Percentiles rank a stretch among this genome's conserved stretches.
phyloP scores from a whole-genome alignment of 768 basidiomycete genomes.

The Rickenella mellea region DNA sequence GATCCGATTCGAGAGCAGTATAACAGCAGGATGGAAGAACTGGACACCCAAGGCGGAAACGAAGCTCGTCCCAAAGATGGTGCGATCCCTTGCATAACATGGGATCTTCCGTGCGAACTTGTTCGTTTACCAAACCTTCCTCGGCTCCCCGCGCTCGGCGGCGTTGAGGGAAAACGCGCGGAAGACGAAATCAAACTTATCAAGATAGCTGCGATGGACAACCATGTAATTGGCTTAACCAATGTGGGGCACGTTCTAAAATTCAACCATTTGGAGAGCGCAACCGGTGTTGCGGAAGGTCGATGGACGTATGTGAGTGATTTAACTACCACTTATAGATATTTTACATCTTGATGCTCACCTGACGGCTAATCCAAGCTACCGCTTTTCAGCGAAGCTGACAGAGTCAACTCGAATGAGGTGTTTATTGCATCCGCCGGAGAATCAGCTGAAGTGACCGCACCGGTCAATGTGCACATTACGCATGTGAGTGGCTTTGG shows the following conservation, averaged over 20 bases:
- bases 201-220: constrained; percentile 74
- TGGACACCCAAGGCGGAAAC: constrained; percentile 34
- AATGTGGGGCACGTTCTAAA: constrained; percentile 70
- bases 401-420: constrained; percentile 35
- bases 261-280: constrained; percentile 37
- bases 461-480: constrained; percentile 46
- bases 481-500: constrained; percentile 55
- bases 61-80: constrained; percentile 23
- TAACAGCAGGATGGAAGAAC: constrained; percentile 27
- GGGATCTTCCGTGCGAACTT: constrained; percentile 49
- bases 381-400: constrained; percentile 61
- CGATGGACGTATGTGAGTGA: constrained; percentile 64
- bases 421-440: constrained; percentile 26
- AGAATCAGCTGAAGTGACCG: constrained; percentile 13
- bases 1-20: constrained; percentile 32
- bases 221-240: constrained; percentile 70
- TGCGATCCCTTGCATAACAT: constrained; percentile 51
- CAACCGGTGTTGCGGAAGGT: constrained; percentile 27
- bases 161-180: constrained; percentile 13
- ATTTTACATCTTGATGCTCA: background rate
- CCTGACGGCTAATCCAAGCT: constrained; percentile 36
- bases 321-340: background rate
- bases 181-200: constrained; percentile 40
- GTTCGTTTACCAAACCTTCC: constrained; percentile 49
- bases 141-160: constrained; percentile 24